Evolutionary conservation across 768 basidiomycete species (phyloP).

Genomic region (Suillus subalutaceus): DNA sequence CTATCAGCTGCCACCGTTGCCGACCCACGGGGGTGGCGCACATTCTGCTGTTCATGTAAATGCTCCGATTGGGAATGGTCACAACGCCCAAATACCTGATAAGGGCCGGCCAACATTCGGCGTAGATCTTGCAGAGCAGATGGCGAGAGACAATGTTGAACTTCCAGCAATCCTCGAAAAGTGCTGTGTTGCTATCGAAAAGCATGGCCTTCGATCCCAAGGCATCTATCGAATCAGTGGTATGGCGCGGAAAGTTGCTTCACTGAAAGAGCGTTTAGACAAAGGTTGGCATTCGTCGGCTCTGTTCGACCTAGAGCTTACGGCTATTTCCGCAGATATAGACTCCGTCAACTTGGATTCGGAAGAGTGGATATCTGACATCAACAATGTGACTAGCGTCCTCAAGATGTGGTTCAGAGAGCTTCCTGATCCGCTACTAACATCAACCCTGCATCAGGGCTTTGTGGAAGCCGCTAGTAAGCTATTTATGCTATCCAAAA

Average conservation of each 20-base stretch:
- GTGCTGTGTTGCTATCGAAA: slow-evolving; percentile 91
- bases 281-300: slow-evolving; percentile 55
- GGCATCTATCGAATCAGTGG: slow-evolving; percentile 96
- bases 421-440: slow-evolving; percentile 91
- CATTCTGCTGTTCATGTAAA: slow-evolving; percentile 30
- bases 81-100: slow-evolving; percentile 45
- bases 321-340: slow-evolving; percentile 55
- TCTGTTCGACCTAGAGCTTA: slow-evolving; percentile 23
- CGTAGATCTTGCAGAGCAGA: slow-evolving; percentile 89
- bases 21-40: slow-evolving; percentile 40
- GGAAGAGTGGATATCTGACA: slow-evolving; percentile 91
- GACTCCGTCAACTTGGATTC: slow-evolving; percentile 86
- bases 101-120: slow-evolving; percentile 88
- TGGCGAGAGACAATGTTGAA: slow-evolving; percentile 88
- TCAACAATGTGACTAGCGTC: slow-evolving; percentile 94
- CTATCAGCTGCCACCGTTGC: slow-evolving; percentile 63
- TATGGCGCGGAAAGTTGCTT: slow-evolving; percentile 82
- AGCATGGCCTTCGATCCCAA: slow-evolving; percentile 77
- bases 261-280: slow-evolving; percentile 83
- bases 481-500: slow-evolving; percentile 31
- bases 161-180: slow-evolving; percentile 87
- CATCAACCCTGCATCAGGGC: slow-evolving; percentile 79
- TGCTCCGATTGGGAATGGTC: slow-evolving; percentile 28
- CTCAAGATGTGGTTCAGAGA: slow-evolving; percentile 97
- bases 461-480: slow-evolving; percentile 95